Evolutionary conservation across 1,139 yeast species (phyloP), one percentile per base, ranked within the genome.

Genomic region (Yamadazyma mexicana): DNA sequence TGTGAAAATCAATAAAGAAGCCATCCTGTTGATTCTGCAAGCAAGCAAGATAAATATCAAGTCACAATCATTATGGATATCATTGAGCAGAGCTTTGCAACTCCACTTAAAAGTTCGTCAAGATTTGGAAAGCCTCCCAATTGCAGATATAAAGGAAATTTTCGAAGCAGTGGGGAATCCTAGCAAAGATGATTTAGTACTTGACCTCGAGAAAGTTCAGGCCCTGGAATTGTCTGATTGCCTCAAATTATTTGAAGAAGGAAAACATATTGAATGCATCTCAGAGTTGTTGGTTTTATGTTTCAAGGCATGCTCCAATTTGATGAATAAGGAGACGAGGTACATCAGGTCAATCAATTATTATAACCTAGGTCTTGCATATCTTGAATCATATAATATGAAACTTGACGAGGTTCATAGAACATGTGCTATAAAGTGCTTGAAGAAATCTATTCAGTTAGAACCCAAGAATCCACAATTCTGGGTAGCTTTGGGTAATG

Each of bases 401-500:
- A 55, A 69, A 16, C 61, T 65, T 11, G 56, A 38, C 47, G 50
- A 40, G 7, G 20, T 6, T 9, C 22, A 27, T 12, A 15, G 42
- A 12, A 35, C 32, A 1, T 35, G 39, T 2, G 72, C 96, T 0
- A 73, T 87, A 12, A 65, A 59, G 17, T 62, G 73, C 7, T 68
- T 87, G 46, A 85, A 86, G 50, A 74, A 70, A 35, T 83, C 96
- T 0, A 80, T 91, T 39, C 79, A 77, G 42, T 62, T 81, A 15
- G 96, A 91, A 55, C 75, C 82, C 3, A 77, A 74, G 43, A 85
- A 84, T 47, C 69, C 85, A 1, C 80, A 76, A 24, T 81, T 81
- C 43, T 92, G 99, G 99, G 72, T 80, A 37, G 83, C 87, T 0
- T 70, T 91, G 30, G 98, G 98, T 10, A 75, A 84, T 47, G 82